Percentiles rank a stretch among this genome's conserved stretches.
Conservation (phyloP, 2,329 filamentous ascomycete genomes). For the Aureobasidium sp. region DNA sequence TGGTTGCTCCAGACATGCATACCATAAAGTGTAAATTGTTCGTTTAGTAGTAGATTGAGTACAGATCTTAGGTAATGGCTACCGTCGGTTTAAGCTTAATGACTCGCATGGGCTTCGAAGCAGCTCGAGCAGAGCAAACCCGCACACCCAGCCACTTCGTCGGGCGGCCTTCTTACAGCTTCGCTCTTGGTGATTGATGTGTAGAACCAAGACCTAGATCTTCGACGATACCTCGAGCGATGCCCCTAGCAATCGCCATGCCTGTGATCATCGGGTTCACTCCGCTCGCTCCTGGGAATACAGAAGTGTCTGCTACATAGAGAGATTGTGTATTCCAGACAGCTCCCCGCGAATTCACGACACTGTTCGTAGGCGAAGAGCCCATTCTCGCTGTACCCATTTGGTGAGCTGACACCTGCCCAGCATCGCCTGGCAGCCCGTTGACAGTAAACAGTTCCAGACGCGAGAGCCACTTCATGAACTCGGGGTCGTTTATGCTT, state of each 20-base stretch:
- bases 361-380: constrained; percentile 34
- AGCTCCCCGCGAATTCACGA: constrained; percentile 36
- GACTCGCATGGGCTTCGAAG: constrained; percentile 6
- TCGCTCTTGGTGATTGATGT: neutral
- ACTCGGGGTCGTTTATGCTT: constrained; percentile 49
- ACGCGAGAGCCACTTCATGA: constrained; percentile 54
- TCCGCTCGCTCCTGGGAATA: constrained; percentile 69
- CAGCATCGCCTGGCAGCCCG: constrained; percentile 42
- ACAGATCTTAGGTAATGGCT: neutral
- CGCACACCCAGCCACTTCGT: constrained; percentile 6
- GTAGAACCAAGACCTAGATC: neutral
- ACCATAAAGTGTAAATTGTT: neutral
- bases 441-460: constrained; percentile 44
- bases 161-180: constrained; percentile 3
- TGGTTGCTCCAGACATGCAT: constrained; percentile 8
- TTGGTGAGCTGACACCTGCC: constrained; percentile 69
- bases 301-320: constrained; percentile 67
- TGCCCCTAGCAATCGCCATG: constrained; percentile 64
- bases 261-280: constrained; percentile 77
- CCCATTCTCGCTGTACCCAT: constrained; percentile 76
- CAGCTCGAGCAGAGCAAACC: constrained; percentile 7
- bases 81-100: constrained; percentile 3
- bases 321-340: constrained; percentile 61
- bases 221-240: constrained; percentile 48
- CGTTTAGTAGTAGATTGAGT: neutral